These are phyloP conservation scores for Irpex lacteus DNA, from an alignment of 1,284 basidiomycete genomes.

Conservation along the genomic window DNA sequence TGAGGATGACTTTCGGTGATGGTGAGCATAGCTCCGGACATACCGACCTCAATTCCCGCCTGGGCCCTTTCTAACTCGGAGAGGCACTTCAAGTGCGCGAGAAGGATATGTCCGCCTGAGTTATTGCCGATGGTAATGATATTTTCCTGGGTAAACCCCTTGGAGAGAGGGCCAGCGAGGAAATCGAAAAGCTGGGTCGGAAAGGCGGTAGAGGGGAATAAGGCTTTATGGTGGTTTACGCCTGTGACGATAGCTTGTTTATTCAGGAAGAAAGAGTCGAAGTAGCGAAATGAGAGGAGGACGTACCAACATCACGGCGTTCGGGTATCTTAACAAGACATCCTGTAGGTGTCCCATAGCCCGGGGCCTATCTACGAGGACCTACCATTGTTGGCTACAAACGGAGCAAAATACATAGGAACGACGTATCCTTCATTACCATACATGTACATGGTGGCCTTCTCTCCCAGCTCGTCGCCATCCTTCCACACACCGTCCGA, in stretches of 20 bases:
- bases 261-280: background rate
- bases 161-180: constrained; percentile 4
- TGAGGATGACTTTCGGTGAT: too few species aligned
- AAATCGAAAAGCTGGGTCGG: constrained; percentile 13
- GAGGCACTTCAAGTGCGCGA: constrained; percentile 9
- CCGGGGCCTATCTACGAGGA: constrained; percentile 6
- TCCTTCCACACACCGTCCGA: background rate
- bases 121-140: constrained; percentile 10
- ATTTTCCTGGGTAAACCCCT: constrained; percentile 6
- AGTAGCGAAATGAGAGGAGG: background rate
- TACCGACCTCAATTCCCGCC: too few species aligned
- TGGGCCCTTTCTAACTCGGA: background rate
- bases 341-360: constrained; percentile 14
- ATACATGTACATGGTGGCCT: constrained; percentile 12
- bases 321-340: constrained; percentile 7
- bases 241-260: background rate
- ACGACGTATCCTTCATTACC: constrained; percentile 8
- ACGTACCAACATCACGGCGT: constrained; percentile 7
- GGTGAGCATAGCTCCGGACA: too few species aligned
- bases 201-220: constrained; percentile 7
- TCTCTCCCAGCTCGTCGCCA: constrained; percentile 6
- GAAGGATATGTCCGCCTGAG: constrained; percentile 11
- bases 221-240: constrained; percentile 10
- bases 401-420: background rate
- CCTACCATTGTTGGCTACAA: background rate